Evolutionary conservation across 768 basidiomycete species (phyloP).

Genomic region (Trametes cubensis): DNA sequence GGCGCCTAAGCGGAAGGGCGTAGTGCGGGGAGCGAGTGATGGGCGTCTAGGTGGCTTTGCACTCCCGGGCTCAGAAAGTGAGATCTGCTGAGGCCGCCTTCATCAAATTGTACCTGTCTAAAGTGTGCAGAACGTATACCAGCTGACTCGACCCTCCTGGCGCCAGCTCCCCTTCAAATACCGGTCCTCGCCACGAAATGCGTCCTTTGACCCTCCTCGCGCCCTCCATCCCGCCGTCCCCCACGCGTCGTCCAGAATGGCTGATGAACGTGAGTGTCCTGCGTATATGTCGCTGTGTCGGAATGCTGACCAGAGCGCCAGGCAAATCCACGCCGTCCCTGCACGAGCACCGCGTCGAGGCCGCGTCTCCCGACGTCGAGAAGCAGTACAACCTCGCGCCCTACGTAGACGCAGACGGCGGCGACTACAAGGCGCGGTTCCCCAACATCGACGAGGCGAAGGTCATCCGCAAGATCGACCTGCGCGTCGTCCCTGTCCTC

Average conservation of each 20-base stretch:
- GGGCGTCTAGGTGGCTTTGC: neutral
- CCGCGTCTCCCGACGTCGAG: slow-evolving; percentile 17
- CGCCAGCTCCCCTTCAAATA: slow-evolving; percentile 9
- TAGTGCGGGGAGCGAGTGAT: neutral
- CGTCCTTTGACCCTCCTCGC: neutral
- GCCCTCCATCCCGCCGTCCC: neutral
- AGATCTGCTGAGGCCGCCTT: neutral
- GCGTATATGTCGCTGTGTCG: neutral
- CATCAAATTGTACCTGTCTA: neutral
- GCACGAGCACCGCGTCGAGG: slow-evolving; percentile 3
- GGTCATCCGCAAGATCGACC: slow-evolving; percentile 40
- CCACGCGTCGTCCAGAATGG: slow-evolving; percentile 5
- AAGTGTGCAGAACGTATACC: slow-evolving; percentile 8
- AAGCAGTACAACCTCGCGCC: slow-evolving; percentile 23
- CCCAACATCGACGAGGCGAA: slow-evolving; percentile 33
- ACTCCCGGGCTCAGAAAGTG: too few relatives aligned
- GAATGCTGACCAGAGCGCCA: neutral
- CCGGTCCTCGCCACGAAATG: neutral
- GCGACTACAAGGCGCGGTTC: slow-evolving; percentile 27
- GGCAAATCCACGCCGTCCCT: slow-evolving; percentile 12
- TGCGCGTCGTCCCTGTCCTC: slow-evolving; percentile 44
- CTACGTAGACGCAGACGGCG: slow-evolving; percentile 15
- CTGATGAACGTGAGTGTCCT: slow-evolving; percentile 10
- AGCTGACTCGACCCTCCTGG: slow-evolving; percentile 16
- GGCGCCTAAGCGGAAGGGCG: slow-evolving; percentile 1